Base-by-base conservation (phyloP, 306 rosid species). In the Coriaria nepalensis region DNA sequence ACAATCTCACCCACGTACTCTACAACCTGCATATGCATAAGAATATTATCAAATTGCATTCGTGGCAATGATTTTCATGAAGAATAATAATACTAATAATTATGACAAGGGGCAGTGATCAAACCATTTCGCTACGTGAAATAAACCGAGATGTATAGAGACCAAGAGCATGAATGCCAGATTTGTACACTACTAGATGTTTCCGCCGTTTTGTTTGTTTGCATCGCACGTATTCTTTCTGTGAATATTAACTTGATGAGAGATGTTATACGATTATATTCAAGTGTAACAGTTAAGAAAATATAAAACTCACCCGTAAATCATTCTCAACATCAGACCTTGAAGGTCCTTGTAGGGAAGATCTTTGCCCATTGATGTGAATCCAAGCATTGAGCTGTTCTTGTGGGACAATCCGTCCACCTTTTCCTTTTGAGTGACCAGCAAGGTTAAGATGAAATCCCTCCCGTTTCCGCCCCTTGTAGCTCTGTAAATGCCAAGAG, bases 1-100 rank as follows among this genome's bases (percentile, higher is more conserved):
- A 81, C 92, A 54, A 81, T 77, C 67, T 81, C 92, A 45, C 92
- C 92, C 42, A 81, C 57, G 55, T 81, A 81, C 69, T 81, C 85
- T 11, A 77, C 92, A 64, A 81, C 92, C 92, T 81, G 52, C 47
- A 46, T 40, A 55, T 34, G 46, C 65, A 75, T 9, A 48, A 49
- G 50, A 52, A 38, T 41, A 11, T 42, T 20, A 56, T 20, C 45
- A 45, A 12, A 47, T 47, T 46, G 50, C 43, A 45, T 37, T 62
- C 12, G 10, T 10, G 11, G 34, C 10, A 47, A 42, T 1, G 29
- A 20, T 3, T 20, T 20, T 20, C 29, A 20, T 20, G 29, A 20
- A 1, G 1, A 20, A 20, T 20, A 3, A 20, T 20, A 20, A 1
- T 20, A 20, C 29, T 3, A 20, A 13, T 61, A 51, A 57, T 41